Percentiles rank a stretch among this genome's conserved stretches.
phyloP scores from a whole-genome alignment of 2,329 filamentous ascomycete species.

The Calonectria pteridis region DNA sequence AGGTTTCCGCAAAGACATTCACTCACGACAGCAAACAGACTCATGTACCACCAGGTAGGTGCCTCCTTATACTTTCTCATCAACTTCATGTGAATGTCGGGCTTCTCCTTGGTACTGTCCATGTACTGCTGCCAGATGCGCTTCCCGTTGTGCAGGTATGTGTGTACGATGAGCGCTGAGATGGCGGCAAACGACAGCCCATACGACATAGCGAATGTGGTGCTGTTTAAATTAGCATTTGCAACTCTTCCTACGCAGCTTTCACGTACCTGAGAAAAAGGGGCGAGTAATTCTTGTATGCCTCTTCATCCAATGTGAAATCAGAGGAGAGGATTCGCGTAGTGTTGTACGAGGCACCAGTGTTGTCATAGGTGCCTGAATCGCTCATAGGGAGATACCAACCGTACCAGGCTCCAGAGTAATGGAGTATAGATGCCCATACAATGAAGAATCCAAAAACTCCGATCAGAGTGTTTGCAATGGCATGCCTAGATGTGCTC shows the following conservation, averaged over 20 bases:
- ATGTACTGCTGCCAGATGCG: slow-evolving; percentile 75
- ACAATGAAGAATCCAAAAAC: slow-evolving; percentile 75
- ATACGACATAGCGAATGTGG: slow-evolving; percentile 78
- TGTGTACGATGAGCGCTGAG: slow-evolving; percentile 76
- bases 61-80: slow-evolving; percentile 74
- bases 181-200: slow-evolving; percentile 81
- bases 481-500: slow-evolving; percentile 67
- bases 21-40: slow-evolving; percentile 67
- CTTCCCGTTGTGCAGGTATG: slow-evolving; percentile 74
- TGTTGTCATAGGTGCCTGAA: slow-evolving; percentile 79
- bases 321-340: slow-evolving; percentile 71
- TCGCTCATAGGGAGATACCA: slow-evolving; percentile 78
- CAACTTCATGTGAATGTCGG: slow-evolving; percentile 74
- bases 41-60: slow-evolving; percentile 73
- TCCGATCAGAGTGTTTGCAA: slow-evolving; percentile 78
- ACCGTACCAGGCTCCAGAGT: slow-evolving; percentile 73
- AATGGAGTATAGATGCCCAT: slow-evolving; percentile 72
- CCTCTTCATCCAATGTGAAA: slow-evolving; percentile 71
- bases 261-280: slow-evolving; percentile 68
- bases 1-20: background rate
- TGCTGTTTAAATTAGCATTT: slow-evolving; percentile 58
- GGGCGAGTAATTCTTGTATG: slow-evolving; percentile 76
- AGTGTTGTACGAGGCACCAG: slow-evolving; percentile 73
- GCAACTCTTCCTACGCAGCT: too few species aligned
- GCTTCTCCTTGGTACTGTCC: slow-evolving; percentile 69